These are phyloP conservation scores for Silene latifolia DNA, from an alignment of 148 eudicot genomes.

Conservation along the genomic window DNA sequence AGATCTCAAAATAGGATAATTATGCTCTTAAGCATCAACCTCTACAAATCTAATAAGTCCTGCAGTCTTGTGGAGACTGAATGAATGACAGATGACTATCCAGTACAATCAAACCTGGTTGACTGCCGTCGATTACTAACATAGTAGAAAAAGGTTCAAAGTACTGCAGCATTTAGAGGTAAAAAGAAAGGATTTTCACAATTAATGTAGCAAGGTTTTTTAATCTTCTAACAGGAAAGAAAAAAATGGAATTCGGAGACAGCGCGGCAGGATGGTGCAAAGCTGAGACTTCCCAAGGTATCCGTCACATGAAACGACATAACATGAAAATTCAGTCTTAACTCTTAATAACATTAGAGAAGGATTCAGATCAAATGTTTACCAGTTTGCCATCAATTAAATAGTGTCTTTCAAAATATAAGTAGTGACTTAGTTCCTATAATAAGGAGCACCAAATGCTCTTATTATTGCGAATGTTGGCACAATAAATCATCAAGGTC, in stretches of 20 bases:
- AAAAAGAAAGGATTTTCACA: neutral
- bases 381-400: neutral
- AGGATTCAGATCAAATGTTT: neutral
- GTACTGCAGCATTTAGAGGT: neutral
- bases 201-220: neutral
- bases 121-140: neutral
- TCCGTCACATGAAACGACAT: neutral
- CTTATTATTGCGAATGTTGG: neutral
- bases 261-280: neutral
- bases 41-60: neutral
- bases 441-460: neutral
- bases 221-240: too few species aligned
- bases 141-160: neutral
- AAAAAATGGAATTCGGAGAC: too few species aligned
- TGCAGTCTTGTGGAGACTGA: neutral
- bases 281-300: neutral
- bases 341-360: neutral
- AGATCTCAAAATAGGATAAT: slow-evolving; percentile 3
- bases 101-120: neutral
- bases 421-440: neutral
- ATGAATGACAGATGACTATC: neutral
- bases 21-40: neutral
- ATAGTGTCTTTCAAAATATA: neutral
- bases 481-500: neutral
- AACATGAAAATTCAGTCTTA: neutral